Base-by-base conservation (phyloP, 2,329 filamentous ascomycete genomes). In the Colletotrichum sp. region DNA sequence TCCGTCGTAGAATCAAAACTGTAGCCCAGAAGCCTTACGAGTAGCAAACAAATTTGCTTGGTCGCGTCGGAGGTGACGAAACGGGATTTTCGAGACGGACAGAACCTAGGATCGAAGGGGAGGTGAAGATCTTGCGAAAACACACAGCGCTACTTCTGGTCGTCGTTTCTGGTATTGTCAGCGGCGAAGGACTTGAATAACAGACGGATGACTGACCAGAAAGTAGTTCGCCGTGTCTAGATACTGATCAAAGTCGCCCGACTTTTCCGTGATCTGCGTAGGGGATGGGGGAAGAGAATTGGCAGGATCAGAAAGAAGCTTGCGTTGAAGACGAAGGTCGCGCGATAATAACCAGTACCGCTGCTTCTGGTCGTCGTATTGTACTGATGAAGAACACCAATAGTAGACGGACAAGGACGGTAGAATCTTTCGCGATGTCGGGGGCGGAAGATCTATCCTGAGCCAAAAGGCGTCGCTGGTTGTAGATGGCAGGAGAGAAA, bases 331-430 rank as follows among this genome's bases (percentile, higher is more conserved):
- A 0, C 3, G 43, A 21, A 21, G 3, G 12, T 51, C 43, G 13
- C n/a, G n/a, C 3, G 7, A 51, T 11, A 13, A 51, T 11, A 6
- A 24, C 21, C 6, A 51, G 24, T 27, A 5, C 5, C n/a, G 6
- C 4, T 13, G 2, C 6, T 2, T 51, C 4, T 51, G 3, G 11
- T 36, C n/a, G 43, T 51, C n/a, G 43, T 4, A n/a, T 51, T 21
- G 43, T 5, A 24, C n/a, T 5, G 6, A 51, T 21, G 6, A 51
- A 12, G 43, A 3, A 33, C 9, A 9, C 31, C 8, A 51, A 51
- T 51, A 21, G 5, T 0, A 21, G 43, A 2, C 11, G 4, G 6
- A 13, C 5, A n/a, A 18, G 0, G 34, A 16, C 34, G 2, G 3
- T 7, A 13, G 18, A 47, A n/a, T 47, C 43, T 43, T n/a, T 43